These are phyloP conservation scores for Solanum chmielewskii DNA, from an alignment of 257 asterid genomes.

Conservation along the genomic window DNA sequence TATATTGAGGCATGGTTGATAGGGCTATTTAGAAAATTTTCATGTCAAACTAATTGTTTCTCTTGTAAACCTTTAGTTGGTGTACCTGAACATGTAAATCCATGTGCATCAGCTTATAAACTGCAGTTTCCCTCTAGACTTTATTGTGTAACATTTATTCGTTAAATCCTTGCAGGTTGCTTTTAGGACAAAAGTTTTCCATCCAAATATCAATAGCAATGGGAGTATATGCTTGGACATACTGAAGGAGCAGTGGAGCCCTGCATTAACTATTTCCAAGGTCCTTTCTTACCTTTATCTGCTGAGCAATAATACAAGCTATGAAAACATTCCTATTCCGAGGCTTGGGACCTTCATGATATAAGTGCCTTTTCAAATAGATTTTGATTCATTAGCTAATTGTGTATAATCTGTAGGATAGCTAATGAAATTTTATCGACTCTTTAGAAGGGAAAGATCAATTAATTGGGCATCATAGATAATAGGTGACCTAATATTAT, in stretches of 20 bases:
- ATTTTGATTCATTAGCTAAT: background rate
- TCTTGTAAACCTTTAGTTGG: background rate
- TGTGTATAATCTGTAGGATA: background rate
- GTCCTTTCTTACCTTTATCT: background rate
- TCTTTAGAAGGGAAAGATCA: background rate
- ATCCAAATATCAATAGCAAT: conserved; percentile 3
- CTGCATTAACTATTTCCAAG: conserved; percentile 3
- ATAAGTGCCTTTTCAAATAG: background rate
- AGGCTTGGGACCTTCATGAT: background rate
- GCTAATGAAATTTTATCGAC: background rate
- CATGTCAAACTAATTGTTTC: background rate
- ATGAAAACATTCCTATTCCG: background rate
- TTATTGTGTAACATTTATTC: background rate
- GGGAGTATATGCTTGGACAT: conserved; percentile 6
- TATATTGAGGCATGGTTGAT: background rate
- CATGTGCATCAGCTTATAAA: background rate
- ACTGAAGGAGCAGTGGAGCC: conserved; percentile 9
- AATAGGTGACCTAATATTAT: background rate
- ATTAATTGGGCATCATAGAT: background rate
- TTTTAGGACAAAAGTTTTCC: conserved; percentile 7
- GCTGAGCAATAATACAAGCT: background rate
- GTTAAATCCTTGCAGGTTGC: background rate
- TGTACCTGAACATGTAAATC: background rate
- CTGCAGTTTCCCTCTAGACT: background rate
- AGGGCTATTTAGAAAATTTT: background rate